A percentile compares a stretch with the other conserved stretches of the same genome.
Conservation (phyloP, 2,329 filamentous ascomycete genomes). For the Cladosporium colombiae region DNA sequence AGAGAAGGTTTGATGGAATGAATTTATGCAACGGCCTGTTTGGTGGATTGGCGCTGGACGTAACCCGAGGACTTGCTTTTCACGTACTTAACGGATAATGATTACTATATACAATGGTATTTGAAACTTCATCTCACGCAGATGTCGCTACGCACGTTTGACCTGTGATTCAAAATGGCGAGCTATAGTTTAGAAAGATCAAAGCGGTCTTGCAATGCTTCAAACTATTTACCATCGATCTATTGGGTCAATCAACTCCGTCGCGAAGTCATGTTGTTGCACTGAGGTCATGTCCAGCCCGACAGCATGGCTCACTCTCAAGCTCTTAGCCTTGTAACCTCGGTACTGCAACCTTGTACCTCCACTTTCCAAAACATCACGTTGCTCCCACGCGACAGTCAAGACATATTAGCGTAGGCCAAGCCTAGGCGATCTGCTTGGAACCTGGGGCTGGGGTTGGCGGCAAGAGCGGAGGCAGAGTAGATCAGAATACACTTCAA, state of each 20-base stretch:
- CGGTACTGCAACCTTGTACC: slow-evolving; percentile 2
- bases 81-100: slow-evolving; percentile 15
- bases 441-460: background rate
- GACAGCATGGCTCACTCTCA: background rate
- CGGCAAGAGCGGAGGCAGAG: slow-evolving; percentile 4
- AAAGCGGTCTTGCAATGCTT: background rate
- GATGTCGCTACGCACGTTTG: background rate
- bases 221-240: background rate
- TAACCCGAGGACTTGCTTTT: background rate
- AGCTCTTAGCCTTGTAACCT: background rate
- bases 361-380: slow-evolving; percentile 1
- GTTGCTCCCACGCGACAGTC: slow-evolving; percentile 10
- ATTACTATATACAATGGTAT: background rate
- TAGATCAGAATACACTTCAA: slow-evolving; percentile 1
- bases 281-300: background rate
- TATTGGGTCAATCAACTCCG: background rate
- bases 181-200: background rate
- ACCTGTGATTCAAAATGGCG: background rate
- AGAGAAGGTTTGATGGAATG: slow-evolving; percentile 11
- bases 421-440: slow-evolving; percentile 7
- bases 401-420: slow-evolving; percentile 6
- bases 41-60: slow-evolving; percentile 3
- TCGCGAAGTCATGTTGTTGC: background rate
- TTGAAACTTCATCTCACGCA: background rate
- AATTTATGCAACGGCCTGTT: background rate